Percentiles rank a stretch among this genome's conserved stretches.
Evolutionary conservation across 163 green algal species (phyloP).

Genomic region (Prototheca stagnorum): DNA sequence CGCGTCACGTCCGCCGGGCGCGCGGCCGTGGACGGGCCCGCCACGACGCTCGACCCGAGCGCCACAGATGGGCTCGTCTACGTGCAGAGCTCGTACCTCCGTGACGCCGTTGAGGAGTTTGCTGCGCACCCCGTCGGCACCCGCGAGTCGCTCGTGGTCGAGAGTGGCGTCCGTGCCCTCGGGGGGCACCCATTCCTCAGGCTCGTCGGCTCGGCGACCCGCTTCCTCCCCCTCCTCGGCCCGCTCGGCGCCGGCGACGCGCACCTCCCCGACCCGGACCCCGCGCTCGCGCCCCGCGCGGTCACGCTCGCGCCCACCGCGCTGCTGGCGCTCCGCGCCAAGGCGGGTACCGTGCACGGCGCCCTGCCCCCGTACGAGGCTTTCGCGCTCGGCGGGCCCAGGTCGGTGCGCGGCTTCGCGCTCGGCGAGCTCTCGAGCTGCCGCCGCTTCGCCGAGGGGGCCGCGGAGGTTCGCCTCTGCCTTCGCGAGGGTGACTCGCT

Average conservation of each 20-base stretch:
- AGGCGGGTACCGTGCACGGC: slow-evolving; percentile 51
- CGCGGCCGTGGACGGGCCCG: slow-evolving; percentile 43
- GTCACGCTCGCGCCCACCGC: slow-evolving; percentile 26
- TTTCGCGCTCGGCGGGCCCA: slow-evolving; percentile 83
- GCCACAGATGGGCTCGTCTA: slow-evolving; percentile 51
- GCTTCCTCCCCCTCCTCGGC: slow-evolving; percentile 60
- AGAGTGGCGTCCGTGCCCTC: slow-evolving; percentile 71
- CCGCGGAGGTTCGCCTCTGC: slow-evolving; percentile 42
- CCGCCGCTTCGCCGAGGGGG: slow-evolving; percentile 50
- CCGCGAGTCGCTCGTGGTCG: slow-evolving; percentile 55
- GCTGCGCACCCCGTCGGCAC: slow-evolving; percentile 48
- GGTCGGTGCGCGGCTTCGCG: slow-evolving; percentile 77
- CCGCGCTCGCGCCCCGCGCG: too few relatives aligned
- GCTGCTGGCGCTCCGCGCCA: slow-evolving; percentile 58
- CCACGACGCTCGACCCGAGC: slow-evolving; percentile 47
- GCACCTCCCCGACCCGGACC: slow-evolving; percentile 57
- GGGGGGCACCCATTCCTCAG: slow-evolving; percentile 34
- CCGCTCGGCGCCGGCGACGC: slow-evolving; percentile 42
- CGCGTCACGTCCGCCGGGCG: slow-evolving; percentile 13
- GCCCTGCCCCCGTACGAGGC: slow-evolving; percentile 84
- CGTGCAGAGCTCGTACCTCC: slow-evolving; percentile 43
- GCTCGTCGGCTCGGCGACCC: not conserved
- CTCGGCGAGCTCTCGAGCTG: slow-evolving; percentile 82
- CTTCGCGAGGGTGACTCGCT: slow-evolving; percentile 23
- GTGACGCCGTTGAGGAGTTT: slow-evolving; percentile 47